These are phyloP conservation scores for Drosera capensis DNA, from an alignment of 148 eudicot genomes.

Conservation along the genomic window DNA sequence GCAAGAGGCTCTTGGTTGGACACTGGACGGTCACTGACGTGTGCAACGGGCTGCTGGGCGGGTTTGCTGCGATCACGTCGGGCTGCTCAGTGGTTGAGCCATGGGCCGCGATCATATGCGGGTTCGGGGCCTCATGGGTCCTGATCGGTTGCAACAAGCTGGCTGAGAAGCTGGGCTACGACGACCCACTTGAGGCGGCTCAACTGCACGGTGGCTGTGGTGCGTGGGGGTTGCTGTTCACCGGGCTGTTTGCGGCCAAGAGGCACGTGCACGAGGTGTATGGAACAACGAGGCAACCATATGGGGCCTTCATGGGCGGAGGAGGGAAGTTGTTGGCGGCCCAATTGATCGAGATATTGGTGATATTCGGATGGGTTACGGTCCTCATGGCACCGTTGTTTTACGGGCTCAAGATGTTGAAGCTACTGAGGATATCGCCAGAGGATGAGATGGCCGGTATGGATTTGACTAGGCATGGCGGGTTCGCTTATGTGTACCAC, in stretches of 20 bases:
- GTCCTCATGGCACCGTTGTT: conserved; percentile 22
- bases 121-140: conserved; percentile 33
- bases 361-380: conserved; percentile 19
- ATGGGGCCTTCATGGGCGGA: conserved; percentile 26
- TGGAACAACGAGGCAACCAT: conserved; percentile 13
- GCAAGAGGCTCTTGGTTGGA: conserved; percentile 25
- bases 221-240: conserved; percentile 34
- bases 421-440: conserved; percentile 13
- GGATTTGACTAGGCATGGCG: conserved; percentile 25
- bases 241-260: conserved; percentile 27
- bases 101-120: conserved; percentile 38
- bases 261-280: conserved; percentile 24
- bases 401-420: conserved; percentile 12
- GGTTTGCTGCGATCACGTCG: conserved; percentile 34
- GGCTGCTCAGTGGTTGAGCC: conserved; percentile 47
- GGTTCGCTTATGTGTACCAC: conserved; percentile 16
- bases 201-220: conserved; percentile 45
- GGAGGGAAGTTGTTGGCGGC: conserved; percentile 22
- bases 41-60: conserved; percentile 35
- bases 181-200: conserved; percentile 41
- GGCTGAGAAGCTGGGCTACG: conserved; percentile 23
- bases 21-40: conserved; percentile 42
- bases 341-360: conserved; percentile 14
- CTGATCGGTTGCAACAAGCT: conserved; percentile 28
- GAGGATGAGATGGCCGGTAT: conserved; percentile 29